Conservation (phyloP, 2,329 filamentous ascomycete genomes). For the Venturiaceae sp. region DNA sequence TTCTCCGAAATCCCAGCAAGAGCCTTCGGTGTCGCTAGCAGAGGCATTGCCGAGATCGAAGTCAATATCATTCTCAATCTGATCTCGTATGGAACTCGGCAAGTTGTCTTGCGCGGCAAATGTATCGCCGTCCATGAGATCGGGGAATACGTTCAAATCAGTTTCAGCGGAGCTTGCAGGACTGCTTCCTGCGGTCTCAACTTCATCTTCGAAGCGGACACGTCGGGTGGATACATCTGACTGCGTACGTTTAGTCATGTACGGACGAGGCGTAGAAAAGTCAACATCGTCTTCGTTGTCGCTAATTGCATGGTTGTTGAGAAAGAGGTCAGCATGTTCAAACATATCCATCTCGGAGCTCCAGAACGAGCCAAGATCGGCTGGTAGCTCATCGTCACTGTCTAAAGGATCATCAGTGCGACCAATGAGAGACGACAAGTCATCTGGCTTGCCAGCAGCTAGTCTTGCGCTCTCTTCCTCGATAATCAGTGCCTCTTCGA, state of each 20-base stretch:
- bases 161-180: constrained; percentile 35
- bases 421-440: constrained; percentile 6
- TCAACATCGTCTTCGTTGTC: not conserved
- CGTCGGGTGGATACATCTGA: constrained; percentile 42
- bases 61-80: constrained; percentile 38
- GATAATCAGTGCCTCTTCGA: constrained; percentile 69
- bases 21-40: constrained; percentile 29
- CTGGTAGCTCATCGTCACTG: constrained; percentile 16
- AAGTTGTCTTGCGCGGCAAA: constrained; percentile 67
- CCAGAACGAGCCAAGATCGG: constrained; percentile 1
- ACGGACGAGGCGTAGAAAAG: not conserved
- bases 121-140: constrained; percentile 38
- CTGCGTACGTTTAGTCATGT: constrained; percentile 20
- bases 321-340: not conserved
- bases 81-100: constrained; percentile 57
- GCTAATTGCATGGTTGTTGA: not conserved
- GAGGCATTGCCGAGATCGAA: constrained; percentile 45
- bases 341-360: not conserved
- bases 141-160: constrained; percentile 60
- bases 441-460: constrained; percentile 16
- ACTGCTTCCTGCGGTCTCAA: constrained; percentile 53
- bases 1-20: constrained; percentile 55
- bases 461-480: constrained; percentile 21
- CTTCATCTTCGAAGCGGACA: constrained; percentile 61
- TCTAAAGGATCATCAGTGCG: constrained; percentile 12